Percentiles rank a stretch among this genome's conserved stretches.
Conservation (phyloP, 2,329 filamentous ascomycete species). For the Pyrenophora graminea region DNA sequence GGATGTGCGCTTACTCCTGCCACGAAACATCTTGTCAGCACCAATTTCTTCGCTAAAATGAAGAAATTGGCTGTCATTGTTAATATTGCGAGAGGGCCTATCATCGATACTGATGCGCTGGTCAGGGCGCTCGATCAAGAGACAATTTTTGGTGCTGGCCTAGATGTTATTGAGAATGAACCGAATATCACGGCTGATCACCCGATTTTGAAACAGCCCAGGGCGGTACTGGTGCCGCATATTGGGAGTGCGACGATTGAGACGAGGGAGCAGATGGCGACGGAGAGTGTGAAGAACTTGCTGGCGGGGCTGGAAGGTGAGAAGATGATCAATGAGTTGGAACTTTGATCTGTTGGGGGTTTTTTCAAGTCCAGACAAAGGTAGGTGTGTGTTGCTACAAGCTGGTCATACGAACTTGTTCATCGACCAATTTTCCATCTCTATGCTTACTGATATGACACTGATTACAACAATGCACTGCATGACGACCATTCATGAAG, state of each 20-base stretch:
- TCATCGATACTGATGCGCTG: conserved; percentile 60
- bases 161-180: conserved; percentile 63
- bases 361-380: no score
- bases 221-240: conserved; percentile 61
- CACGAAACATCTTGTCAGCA: conserved; percentile 35
- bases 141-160: conserved; percentile 56
- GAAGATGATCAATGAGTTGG: conserved; percentile 37
- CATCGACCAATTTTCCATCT: no score
- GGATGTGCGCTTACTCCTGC: conserved; percentile 33
- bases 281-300: conserved; percentile 61
- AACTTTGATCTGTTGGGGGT: conserved; percentile 15
- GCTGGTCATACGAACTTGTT: no score
- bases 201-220: conserved; percentile 53
- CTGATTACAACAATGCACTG: no score
- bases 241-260: conserved; percentile 63
- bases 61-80: conserved; percentile 59
- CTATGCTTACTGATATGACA: no score
- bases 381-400: no score
- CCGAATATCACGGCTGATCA: conserved; percentile 53
- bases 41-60: conserved; percentile 51
- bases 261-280: conserved; percentile 63
- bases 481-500: no score
- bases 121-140: conserved; percentile 56
- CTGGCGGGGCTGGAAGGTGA: conserved; percentile 32
- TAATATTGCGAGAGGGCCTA: conserved; percentile 61